Conservation (phyloP, 257 asterid genomes). For the Paulownia fortunei region DNA sequence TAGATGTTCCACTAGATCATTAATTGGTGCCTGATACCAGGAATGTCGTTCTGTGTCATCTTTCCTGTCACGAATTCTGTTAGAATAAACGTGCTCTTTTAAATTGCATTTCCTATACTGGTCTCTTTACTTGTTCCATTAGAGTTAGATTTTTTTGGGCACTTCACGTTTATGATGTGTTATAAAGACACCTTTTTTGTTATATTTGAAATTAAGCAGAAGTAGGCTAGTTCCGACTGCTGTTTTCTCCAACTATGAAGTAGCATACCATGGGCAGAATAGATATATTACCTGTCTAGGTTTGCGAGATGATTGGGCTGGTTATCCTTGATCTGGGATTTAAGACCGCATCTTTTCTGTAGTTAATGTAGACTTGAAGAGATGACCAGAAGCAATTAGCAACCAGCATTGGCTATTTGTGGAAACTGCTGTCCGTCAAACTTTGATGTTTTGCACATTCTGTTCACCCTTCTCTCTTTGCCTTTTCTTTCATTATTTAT, state of each 20-base stretch:
- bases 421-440: background rate
- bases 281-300: background rate
- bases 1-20: background rate
- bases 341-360: background rate
- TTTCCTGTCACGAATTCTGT: too few relatives aligned
- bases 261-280: background rate
- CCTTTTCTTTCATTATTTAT: too few relatives aligned
- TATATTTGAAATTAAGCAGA: background rate
- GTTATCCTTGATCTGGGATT: constrained; percentile 14
- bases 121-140: too few relatives aligned
- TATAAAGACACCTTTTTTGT: background rate
- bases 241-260: background rate
- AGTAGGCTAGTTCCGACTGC: background rate
- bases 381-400: constrained; percentile 16
- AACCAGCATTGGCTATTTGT: background rate
- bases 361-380: constrained; percentile 1
- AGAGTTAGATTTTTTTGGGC: background rate
- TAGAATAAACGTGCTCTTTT: constrained; percentile 10
- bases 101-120: background rate
- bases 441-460: background rate
- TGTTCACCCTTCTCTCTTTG: too few relatives aligned
- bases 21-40: background rate
- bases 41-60: too few relatives aligned
- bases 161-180: too few relatives aligned
- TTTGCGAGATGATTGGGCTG: background rate